Conservation (phyloP, 306 rosid species). For the Vigna nakashimae region DNA sequence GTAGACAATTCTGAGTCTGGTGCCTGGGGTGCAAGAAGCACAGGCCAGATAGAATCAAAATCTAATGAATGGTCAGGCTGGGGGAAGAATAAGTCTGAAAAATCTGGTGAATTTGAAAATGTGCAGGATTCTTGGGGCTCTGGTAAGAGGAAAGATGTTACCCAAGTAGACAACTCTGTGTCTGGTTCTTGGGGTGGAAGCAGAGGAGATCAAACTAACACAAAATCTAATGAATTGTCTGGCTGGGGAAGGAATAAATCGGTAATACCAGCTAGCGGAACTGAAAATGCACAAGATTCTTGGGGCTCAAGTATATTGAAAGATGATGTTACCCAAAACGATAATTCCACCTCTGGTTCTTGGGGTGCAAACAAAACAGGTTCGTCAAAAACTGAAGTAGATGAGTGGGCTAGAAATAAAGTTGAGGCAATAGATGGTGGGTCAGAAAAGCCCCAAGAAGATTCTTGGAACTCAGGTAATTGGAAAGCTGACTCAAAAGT, state of each 20-base stretch:
- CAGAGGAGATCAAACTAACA: neutral
- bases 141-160: conserved; percentile 22
- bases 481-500: conserved; percentile 28
- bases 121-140: conserved; percentile 20
- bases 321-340: conserved; percentile 28
- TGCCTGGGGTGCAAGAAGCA: conserved; percentile 43
- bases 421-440: neutral
- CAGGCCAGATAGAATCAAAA: neutral
- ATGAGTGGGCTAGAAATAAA: conserved; percentile 14
- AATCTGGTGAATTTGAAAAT: neutral
- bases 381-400: neutral
- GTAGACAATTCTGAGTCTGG: conserved; percentile 27
- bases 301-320: conserved; percentile 8
- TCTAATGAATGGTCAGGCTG: conserved; percentile 34
- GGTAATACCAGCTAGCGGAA: conserved; percentile 31
- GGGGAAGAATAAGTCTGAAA: neutral
- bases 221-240: conserved; percentile 32
- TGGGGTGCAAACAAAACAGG: conserved; percentile 40
- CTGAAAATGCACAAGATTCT: conserved; percentile 21
- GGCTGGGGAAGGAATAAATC: conserved; percentile 27
- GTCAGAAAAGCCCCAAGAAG: neutral
- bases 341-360: conserved; percentile 38
- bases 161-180: conserved; percentile 28
- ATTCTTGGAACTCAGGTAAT: conserved; percentile 25
- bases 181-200: conserved; percentile 45